These are phyloP conservation scores for Cryptococcus deneoformans DNA, from an alignment of 1,284 basidiomycete genomes.

Conservation along the genomic window DNA sequence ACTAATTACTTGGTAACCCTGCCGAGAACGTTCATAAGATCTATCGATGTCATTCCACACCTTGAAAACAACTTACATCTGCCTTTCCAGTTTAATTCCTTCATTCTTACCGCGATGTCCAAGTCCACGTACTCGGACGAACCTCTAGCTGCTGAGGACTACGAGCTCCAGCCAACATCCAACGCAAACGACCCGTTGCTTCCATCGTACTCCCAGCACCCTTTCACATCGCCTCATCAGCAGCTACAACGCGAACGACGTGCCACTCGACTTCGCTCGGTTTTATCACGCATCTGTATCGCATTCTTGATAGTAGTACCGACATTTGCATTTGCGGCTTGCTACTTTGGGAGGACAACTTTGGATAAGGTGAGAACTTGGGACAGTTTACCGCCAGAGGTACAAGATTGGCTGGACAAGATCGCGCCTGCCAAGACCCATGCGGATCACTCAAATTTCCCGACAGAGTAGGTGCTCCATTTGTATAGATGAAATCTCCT, in stretches of 20 bases:
- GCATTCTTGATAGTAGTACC: conserved; percentile 26
- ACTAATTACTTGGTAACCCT: too few species aligned
- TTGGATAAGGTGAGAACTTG: conserved; percentile 23
- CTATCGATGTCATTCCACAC: too few species aligned
- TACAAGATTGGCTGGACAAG: conserved; percentile 36
- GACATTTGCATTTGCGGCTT: conserved; percentile 19
- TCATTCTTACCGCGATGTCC: too few species aligned
- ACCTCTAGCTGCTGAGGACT: conserved; percentile 11
- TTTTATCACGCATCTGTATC: conserved; percentile 27
- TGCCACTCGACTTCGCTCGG: conserved; percentile 4
- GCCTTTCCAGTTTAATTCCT: too few species aligned
- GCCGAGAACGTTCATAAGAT: too few species aligned
- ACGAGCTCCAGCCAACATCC: conserved; percentile 28
- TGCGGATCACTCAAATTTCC: conserved; percentile 38
- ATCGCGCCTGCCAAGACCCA: conserved; percentile 14
- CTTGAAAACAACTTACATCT: too few species aligned
- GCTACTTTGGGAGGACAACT: conserved; percentile 22
- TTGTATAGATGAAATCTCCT: neutral
- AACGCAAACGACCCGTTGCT: conserved; percentile 35
- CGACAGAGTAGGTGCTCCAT: conserved; percentile 37
- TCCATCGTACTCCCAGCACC: conserved; percentile 31
- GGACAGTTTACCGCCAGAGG: conserved; percentile 34
- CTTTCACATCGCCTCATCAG: conserved; percentile 4
- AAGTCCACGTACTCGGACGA: conserved; percentile 1
- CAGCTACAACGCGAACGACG: conserved; percentile 6